Percentiles rank a stretch among this genome's conserved stretches.
Evolutionary conservation across 2,329 filamentous ascomycete genomes (phyloP).

Genomic region (Ophiosphaerella korrae): DNA sequence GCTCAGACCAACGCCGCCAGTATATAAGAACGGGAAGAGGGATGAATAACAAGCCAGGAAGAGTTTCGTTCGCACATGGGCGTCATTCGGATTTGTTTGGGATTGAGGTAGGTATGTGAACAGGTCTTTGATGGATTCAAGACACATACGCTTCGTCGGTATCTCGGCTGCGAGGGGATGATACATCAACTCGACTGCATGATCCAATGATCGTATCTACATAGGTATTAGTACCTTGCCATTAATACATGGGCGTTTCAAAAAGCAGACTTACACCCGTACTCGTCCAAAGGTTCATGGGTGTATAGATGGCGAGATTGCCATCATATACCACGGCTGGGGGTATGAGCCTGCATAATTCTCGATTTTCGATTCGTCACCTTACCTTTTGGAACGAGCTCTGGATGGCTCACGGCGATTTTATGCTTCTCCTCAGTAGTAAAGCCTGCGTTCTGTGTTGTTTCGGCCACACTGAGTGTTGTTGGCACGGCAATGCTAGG

Average conservation of each 20-base stretch:
- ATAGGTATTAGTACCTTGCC: constrained; percentile 5
- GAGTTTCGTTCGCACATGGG: constrained; percentile 57
- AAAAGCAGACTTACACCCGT: constrained; percentile 49
- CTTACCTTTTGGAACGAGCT: constrained; percentile 49
- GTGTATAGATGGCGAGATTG: constrained; percentile 58
- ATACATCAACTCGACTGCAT: constrained; percentile 61
- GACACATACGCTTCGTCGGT: constrained; percentile 51
- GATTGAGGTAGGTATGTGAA: constrained; percentile 60
- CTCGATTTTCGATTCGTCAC: not conserved
- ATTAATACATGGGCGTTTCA: not conserved
- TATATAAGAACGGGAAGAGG: constrained; percentile 55
- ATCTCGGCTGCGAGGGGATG: constrained; percentile 60
- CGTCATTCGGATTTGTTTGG: constrained; percentile 52
- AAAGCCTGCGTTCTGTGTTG: constrained; percentile 59
- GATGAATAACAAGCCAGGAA: constrained; percentile 60
- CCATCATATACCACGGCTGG: constrained; percentile 59
- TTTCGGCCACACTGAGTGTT: constrained; percentile 58
- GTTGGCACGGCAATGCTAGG: constrained; percentile 47
- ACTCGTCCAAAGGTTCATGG: constrained; percentile 56
- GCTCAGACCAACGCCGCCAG: constrained; percentile 56
- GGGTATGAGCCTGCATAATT: constrained; percentile 23
- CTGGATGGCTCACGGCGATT: constrained; percentile 53
- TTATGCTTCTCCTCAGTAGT: constrained; percentile 58
- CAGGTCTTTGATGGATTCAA: constrained; percentile 56
- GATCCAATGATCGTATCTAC: constrained; percentile 58